A percentile compares a stretch with the other conserved stretches of the same genome.
These are phyloP conservation scores for Prunus dulcis DNA, from an alignment of 306 rosid genomes.

Conservation along the genomic window DNA sequence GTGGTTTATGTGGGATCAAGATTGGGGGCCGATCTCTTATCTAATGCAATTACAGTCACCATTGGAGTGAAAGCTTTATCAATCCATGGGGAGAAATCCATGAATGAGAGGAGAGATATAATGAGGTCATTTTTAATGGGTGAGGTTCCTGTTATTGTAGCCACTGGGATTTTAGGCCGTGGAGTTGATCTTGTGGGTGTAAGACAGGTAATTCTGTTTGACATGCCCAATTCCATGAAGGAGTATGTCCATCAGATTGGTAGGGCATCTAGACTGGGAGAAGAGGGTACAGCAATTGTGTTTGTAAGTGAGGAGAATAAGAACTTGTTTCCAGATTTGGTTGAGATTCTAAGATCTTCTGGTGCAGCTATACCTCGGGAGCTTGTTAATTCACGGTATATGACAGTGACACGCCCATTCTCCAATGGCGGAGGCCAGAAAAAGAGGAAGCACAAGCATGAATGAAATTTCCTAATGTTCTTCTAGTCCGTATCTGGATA, in stretches of 20 bases:
- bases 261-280: constrained; percentile 86
- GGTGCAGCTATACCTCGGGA: constrained; percentile 75
- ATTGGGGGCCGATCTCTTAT: constrained; percentile 82
- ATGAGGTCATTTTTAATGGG: constrained; percentile 65
- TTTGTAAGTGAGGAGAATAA: constrained; percentile 69
- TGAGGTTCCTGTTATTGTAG: constrained; percentile 72
- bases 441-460: constrained; percentile 41
- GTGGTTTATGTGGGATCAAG: constrained; percentile 67
- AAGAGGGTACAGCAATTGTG: constrained; percentile 69
- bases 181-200: constrained; percentile 76
- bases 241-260: constrained; percentile 90
- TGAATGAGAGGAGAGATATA: constrained; percentile 80
- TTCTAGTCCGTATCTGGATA: neutral
- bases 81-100: constrained; percentile 82
- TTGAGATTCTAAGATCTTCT: constrained; percentile 52
- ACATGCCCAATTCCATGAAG: constrained; percentile 77
- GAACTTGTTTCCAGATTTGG: constrained; percentile 55
- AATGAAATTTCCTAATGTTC: constrained; percentile 8
- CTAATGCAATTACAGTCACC: constrained; percentile 64
- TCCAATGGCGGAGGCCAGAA: constrained; percentile 36
- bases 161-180: constrained; percentile 84
- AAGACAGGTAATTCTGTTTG: constrained; percentile 75
- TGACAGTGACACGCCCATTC: constrained; percentile 20
- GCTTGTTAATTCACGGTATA: constrained; percentile 49
- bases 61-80: constrained; percentile 64